Evolutionary conservation across 2,329 filamentous ascomycete species (phyloP), one percentile per base, ranked within the genome.

Genomic region (Phyllosticta capitalensis): DNA sequence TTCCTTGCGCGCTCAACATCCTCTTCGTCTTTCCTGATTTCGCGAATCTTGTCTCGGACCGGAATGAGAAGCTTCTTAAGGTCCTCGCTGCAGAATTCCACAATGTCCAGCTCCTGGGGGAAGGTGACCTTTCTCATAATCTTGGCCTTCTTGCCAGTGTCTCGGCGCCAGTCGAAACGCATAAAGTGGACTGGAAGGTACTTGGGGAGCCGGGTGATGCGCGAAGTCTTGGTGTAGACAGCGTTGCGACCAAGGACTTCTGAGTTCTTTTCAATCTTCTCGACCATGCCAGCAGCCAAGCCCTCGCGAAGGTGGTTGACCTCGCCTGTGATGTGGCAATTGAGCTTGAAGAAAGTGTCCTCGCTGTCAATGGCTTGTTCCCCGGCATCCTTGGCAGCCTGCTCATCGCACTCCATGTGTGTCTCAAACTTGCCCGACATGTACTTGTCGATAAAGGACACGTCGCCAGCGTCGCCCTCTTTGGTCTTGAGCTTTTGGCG

Each of bases 111-210:
- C 74, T 99, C 94, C 55, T 89, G 86, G 6, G 92, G 92, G 71
- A 99, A 99, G 0, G 90, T 92, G 60, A 99, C 94, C 76, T 97
- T 99, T 71, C 92, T 89, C 89, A 99, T 92, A 67, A 99, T 99
- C 81, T 99, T 99, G 65, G 92, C 92, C 81, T 99, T 99, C 79
- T 97, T 97, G 74, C 95, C 88, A 3, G 90, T 91, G 66, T 95
- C 90, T 53, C 88, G 85, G 71, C 95, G 92, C 94, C 94, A 99
- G 78, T 92, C 96, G 78, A 99, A 99, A 64, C 94, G 90, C 60
- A 99, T 89, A 72, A 99, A 96, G 74, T 99, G 94, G 3, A 99
- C 90, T 0, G 94, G 94, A 52, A 99, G 81, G 72, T 99, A 96
- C 74, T 96, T 95, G 19, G 94, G 94, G 54, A 96, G 79, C 20